Evolutionary conservation across 106 monocot species (phyloP).

Genomic region (Iris macrosiphon): DNA sequence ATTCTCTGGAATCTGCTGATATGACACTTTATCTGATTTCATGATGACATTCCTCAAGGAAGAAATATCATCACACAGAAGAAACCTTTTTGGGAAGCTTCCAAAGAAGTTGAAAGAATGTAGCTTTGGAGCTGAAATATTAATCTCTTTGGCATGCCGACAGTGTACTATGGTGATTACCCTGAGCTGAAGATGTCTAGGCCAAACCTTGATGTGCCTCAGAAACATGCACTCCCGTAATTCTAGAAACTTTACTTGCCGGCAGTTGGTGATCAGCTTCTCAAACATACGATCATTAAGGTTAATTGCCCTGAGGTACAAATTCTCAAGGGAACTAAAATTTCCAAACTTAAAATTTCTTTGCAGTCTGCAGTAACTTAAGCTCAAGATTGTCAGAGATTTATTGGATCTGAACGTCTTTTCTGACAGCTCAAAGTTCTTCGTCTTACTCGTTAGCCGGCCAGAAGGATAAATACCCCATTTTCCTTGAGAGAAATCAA

Average conservation of each 20-base stretch:
- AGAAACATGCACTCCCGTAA: background rate
- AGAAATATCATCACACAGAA: background rate
- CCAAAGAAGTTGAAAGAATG: constrained; percentile 3
- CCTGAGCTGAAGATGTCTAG: background rate
- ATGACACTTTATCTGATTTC: no score
- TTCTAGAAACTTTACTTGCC: background rate
- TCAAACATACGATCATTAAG: constrained; percentile 5
- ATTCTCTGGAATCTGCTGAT: no score
- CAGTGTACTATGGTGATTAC: background rate
- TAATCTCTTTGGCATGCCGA: background rate
- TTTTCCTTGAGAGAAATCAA: constrained; percentile 5
- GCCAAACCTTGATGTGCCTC: background rate
- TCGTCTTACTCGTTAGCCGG: background rate
- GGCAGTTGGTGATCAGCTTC: constrained; percentile 5
- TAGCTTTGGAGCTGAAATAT: constrained; percentile 7
- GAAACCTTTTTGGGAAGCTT: background rate
- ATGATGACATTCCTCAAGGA: background rate
- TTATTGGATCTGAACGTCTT: background rate
- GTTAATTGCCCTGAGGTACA: constrained; percentile 1
- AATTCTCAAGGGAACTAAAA: constrained; percentile 1
- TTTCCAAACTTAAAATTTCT: constrained; percentile 1
- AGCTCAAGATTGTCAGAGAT: background rate
- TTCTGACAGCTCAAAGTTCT: constrained; percentile 5
- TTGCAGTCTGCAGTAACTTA: constrained; percentile 3
- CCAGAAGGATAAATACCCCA: background rate